Evolutionary conservation across 306 rosid genomes (phyloP).

Genomic region (Vigna unguiculata): DNA sequence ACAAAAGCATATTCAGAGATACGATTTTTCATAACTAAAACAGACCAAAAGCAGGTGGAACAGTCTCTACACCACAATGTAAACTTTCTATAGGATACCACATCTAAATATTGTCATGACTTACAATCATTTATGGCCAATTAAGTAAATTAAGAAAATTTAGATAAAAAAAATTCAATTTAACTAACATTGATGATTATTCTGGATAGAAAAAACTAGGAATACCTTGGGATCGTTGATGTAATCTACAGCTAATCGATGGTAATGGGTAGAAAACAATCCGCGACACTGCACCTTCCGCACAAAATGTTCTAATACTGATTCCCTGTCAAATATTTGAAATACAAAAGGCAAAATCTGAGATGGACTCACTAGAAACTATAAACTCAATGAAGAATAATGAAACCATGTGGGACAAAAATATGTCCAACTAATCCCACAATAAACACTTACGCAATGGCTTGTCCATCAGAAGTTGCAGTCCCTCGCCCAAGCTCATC

Average conservation of each 20-base stretch:
- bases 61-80: background rate
- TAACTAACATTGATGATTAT: background rate
- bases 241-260: conserved; percentile 76
- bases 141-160: background rate
- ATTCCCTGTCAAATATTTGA: conserved; percentile 62
- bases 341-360: conserved; percentile 32
- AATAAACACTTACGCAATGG: conserved; percentile 81
- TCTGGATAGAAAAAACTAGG: conserved; percentile 1
- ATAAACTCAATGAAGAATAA: conserved; percentile 21
- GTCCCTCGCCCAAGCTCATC: conserved; percentile 99
- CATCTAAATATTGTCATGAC: conserved; percentile 20
- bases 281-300: conserved; percentile 83
- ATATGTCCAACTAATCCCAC: conserved; percentile 25
- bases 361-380: conserved; percentile 19
- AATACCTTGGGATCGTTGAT: conserved; percentile 70
- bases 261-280: conserved; percentile 93
- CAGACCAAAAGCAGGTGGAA: conserved; percentile 36
- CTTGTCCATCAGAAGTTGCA: conserved; percentile 98
- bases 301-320: conserved; percentile 89
- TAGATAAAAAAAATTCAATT: conserved; percentile 16
- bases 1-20: conserved; percentile 41
- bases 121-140: background rate
- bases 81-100: conserved; percentile 33
- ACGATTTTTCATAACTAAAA: conserved; percentile 18
- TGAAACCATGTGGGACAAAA: conserved; percentile 31